Evolutionary conservation across 2,329 filamentous ascomycete species (phyloP), one percentile per base, ranked within the genome.

Genomic region (Aaosphaeria pasadenensis): DNA sequence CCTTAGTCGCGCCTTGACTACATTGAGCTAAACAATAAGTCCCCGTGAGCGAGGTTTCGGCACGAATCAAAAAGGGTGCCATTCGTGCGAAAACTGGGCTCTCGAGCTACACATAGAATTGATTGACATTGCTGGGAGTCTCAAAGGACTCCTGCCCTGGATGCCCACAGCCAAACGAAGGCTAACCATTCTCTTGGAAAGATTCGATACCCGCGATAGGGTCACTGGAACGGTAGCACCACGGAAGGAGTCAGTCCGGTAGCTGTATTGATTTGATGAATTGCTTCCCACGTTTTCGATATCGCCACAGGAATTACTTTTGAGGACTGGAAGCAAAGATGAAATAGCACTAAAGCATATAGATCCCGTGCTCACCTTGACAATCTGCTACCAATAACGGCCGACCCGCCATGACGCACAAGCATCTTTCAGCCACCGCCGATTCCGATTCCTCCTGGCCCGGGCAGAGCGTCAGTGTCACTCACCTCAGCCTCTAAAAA

Each of bases 401-500:
- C 33, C 67, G 55, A 59, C 52, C 55, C 53, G 50, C 52, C 56
- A 65, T 62, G 58, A 62, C 64, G 66, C 65, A 69, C 66, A 66
- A 65, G 63, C 66, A 62, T 59, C 62, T 68, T 64, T 24, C 17
- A 68, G 65, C 64, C 64, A 67, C 64, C 60, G 58, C 63, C 60
- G 62, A 60, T 63, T 69, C 59, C 62, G 64, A 69, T 56, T 56
- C 58, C 59, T 63, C 60, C 59, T 52, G 64, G 65, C 58, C 66
- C 63, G 62, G 61, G 60, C 64, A 64, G 17, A 24, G 60, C 55
- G 62, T 64, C 64, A 63, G 54, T 60, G 59, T 64, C 55, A 57
- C 59, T 62, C 57, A 60, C 62, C 63, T 67, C 64, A 67, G 64
- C 66, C 60, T 67, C 60, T 55, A 62, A 67, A 69, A 69, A 62